Evolutionary conservation across 2,329 filamentous ascomycete species (phyloP), one percentile per base, ranked within the genome.

Genomic region (Fusarium sp.): DNA sequence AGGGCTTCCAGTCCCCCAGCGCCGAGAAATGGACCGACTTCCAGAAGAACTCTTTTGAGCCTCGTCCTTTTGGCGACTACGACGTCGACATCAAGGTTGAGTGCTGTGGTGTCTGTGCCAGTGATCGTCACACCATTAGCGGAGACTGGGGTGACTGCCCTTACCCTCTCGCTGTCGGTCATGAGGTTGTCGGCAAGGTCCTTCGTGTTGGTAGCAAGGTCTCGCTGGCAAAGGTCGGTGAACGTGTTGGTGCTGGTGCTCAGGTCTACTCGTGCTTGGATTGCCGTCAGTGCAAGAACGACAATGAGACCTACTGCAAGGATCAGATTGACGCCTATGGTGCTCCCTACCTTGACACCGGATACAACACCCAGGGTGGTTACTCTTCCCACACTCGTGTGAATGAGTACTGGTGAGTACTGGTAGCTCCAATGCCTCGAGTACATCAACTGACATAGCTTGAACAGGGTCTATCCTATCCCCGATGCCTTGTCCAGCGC

Each of bases 41-140:
- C 75, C 83, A 90, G 75, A 91, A 93, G 82, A 89, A 91, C 76
- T 79, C 95, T 84, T 94, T 93, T 84, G 87, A 90, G 73, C 90
- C 95, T 61, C 96, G 97, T 84, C 92, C 92, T 18, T 97, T 97
- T 78, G 93, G 91, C 70, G 92, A 95, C 78, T 87, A 93, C 80
- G 94, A 97, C 77, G 89, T 97, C 74, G 94, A 97, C 78, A 88
- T 97, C 81, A 92, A 95, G 84, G 91, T 97, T 75, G 90, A 94
- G 71, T 90, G 88, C 77, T 95, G 92, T 76, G 92, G 93, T 76
- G 86, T 94, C 54, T 94, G 91, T 78, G 88, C 90, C 72, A 91
- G 88, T 71, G 91, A 94, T 76, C 83, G 92, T 48, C 91, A 92
- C 81, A 92, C 89, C 63, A 86, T 93, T 77, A 88, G 80, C 74